Evolutionary conservation across 768 basidiomycete genomes (phyloP).

Genomic region (Termitomyces sp.): DNA sequence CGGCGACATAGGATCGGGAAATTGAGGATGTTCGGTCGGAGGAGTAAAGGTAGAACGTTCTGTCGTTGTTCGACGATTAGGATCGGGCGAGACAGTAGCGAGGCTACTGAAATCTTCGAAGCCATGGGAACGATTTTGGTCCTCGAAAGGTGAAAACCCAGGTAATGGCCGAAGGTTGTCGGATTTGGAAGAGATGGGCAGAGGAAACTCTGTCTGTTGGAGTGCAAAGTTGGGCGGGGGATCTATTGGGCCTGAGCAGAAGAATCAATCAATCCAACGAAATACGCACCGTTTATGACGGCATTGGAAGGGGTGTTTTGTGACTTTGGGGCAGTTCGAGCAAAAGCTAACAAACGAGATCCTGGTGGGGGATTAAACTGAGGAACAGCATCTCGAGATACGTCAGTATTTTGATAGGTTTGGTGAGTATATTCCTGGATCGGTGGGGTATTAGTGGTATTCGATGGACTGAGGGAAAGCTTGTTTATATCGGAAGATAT

Average conservation of each 20-base stretch:
- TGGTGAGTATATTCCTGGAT: not conserved
- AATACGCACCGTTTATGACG: constrained; percentile 22
- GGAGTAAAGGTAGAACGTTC: constrained; percentile 19
- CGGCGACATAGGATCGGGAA: constrained; percentile 8
- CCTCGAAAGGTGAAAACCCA: constrained; percentile 59
- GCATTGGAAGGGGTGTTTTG: constrained; percentile 12
- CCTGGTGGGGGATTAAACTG: constrained; percentile 47
- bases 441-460: not conserved
- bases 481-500: not conserved
- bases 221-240: constrained; percentile 1
- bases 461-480: not conserved
- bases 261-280: not conserved
- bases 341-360: constrained; percentile 47
- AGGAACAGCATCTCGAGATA: constrained; percentile 13
- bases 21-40: constrained; percentile 9
- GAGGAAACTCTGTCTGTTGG: constrained; percentile 16
- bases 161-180: constrained; percentile 26
- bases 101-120: constrained; percentile 19
- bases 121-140: constrained; percentile 26
- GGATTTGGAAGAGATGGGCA: constrained; percentile 18
- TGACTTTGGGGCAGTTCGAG: constrained; percentile 29
- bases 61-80: constrained; percentile 11
- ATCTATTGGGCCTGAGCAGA: not conserved
- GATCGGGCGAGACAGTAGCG: constrained; percentile 4
- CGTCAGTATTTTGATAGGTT: constrained; percentile 4